Conservation (phyloP, 768 basidiomycete genomes). For the Naganishia friedmannii region DNA sequence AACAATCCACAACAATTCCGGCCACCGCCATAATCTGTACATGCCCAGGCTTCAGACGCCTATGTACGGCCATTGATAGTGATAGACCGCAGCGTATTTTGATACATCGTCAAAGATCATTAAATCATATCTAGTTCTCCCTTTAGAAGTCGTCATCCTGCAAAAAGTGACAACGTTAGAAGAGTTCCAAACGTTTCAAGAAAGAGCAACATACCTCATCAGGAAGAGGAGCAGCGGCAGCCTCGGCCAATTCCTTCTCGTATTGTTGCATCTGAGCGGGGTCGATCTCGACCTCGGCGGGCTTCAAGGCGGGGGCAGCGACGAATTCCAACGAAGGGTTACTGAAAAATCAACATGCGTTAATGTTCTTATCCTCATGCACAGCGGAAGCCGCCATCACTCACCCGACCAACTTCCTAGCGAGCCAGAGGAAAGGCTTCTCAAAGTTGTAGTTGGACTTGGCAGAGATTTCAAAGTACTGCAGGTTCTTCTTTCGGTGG, state of each 20-base stretch:
- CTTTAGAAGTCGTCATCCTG: constrained; percentile 33
- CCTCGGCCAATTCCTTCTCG: constrained; percentile 74
- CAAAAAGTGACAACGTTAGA: not conserved
- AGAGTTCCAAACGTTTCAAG: too few relatives aligned
- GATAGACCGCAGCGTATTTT: constrained; percentile 23
- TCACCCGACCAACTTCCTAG: constrained; percentile 93
- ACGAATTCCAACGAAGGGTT: constrained; percentile 89
- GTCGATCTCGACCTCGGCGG: constrained; percentile 88
- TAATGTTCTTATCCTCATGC: not conserved
- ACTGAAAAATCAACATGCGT: constrained; percentile 54
- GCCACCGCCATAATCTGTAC: not conserved
- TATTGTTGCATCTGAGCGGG: constrained; percentile 72
- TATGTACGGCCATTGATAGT: constrained; percentile 17
- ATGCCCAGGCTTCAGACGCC: not conserved
- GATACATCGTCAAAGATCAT: constrained; percentile 26
- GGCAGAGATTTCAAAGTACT: constrained; percentile 99
- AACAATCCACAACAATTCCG: too few relatives aligned
- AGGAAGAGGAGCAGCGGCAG: constrained; percentile 87
- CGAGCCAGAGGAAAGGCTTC: constrained; percentile 99
- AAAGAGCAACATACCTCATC: constrained; percentile 65
- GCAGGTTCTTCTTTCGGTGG: constrained; percentile 99
- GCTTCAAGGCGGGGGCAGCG: constrained; percentile 90
- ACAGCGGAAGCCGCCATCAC: constrained; percentile 45
- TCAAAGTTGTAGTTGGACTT: constrained; percentile 99
- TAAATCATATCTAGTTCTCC: constrained; percentile 11